Evolutionary conservation across 371 early-diverging fungal species (phyloP).

Genomic region (Furculomyces boomerangus): DNA sequence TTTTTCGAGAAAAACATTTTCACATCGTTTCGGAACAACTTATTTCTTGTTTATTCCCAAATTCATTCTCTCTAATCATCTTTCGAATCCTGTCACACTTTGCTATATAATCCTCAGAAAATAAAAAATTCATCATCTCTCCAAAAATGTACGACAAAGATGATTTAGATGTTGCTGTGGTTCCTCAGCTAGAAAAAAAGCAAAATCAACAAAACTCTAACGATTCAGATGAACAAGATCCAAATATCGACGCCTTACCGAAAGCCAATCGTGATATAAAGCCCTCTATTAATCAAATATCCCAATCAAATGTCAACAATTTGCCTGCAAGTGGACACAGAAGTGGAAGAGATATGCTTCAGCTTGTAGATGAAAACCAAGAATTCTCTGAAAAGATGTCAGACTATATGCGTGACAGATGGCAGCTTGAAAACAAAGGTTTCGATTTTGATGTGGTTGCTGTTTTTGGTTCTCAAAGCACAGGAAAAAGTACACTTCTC

Average conservation of each 20-base stretch:
- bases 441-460: constrained; percentile 92
- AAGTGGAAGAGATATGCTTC: constrained; percentile 22
- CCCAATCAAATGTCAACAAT: background rate
- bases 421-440: constrained; percentile 70
- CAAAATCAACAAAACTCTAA: background rate
- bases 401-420: constrained; percentile 51
- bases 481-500: constrained; percentile 93
- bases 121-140: too few species aligned
- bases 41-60: too few species aligned
- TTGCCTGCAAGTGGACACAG: background rate
- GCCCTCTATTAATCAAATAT: background rate
- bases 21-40: too few species aligned
- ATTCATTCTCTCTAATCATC: too few species aligned
- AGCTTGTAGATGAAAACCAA: constrained; percentile 66
- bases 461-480: constrained; percentile 95
- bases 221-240: background rate
- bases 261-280: background rate
- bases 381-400: constrained; percentile 59
- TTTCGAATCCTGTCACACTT: too few species aligned
- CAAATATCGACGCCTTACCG: background rate
- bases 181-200: background rate
- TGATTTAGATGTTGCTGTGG: background rate
- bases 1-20: too few species aligned
- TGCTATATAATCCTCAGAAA: too few species aligned
- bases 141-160: too few species aligned